Base-by-base conservation (phyloP, 1,139 yeast species). In the Geotrichum candidum region DNA sequence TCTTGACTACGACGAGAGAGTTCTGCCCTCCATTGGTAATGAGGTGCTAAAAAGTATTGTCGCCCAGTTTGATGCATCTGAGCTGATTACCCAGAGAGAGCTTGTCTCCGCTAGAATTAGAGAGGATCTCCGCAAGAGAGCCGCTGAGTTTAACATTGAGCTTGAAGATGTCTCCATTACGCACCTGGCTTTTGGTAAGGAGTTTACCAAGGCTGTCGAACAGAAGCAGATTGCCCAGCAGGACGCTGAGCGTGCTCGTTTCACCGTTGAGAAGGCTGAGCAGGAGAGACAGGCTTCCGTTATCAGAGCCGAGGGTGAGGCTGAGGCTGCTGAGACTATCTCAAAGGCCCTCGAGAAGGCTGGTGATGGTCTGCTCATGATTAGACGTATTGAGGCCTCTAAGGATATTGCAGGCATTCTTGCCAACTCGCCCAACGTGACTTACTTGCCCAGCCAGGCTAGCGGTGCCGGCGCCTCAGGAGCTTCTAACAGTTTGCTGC, bases 161-260 rank as follows among this genome's bases (percentile, higher is more conserved):
- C 82, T 95, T 69, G 99, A 95, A 77, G 99, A 95, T 76, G 99
- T 95, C 57, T 90, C 97, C 38, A 95, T 95, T 68, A 95, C 99
- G 27, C 99, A 95, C 78, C 87, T 95, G 92, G 89, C 97, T 0
- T 95, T 95, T 75, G 99, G 99, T 61, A 84, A 83, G 68, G 99
- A 95, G 73, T 95, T 95, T 79, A 95, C 99, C 63, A 92, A 90
- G 77, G 98, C 99, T 29, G 99, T 94, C 63, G 99, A 95, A 78
- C 96, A 90, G 78, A 95, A 95, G 77, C 99, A 95, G 77, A 95
- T 95, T 77, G 99, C 99, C 41, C 99, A 94, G 79, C 99, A 95
- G 77, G 99, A 95, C 73, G 98, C 99, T 27, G 99, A 95, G 78
- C 84, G 99, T 70, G 97, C 98, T 63, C 88, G 89, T 72, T 95